Evolutionary conservation across 306 rosid species (phyloP), one percentile per base, ranked within the genome.

Genomic region (Begonia peltatifolia): DNA sequence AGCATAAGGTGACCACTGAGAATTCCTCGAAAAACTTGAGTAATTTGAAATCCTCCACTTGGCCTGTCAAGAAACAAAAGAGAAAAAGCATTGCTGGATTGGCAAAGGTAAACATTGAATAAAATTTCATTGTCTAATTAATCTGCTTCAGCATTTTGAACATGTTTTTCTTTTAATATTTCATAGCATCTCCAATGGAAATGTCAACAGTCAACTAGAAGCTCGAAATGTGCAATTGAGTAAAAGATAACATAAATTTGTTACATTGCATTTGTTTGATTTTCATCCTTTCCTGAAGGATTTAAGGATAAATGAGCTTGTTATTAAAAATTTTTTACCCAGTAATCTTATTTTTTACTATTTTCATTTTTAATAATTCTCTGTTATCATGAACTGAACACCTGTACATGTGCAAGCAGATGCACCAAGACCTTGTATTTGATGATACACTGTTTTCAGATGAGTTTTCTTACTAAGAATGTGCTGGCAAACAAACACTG

Each of bases 71-170:
- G 67, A 90, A 76, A 68, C 67, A 53, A 59, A 86, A 83, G 77
- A 79, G 90, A 73, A 78, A 71, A 72, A 77, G 77, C 55, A 60
- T 69, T 60, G 38, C 83, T 14, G 94, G 84, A 54, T 63, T 81
- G 65, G 62, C 86, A 35, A 90, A 73, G 96, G 99, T 90, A 60
- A 67, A 63, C 57, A 59, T 14, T 52, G 41, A 60, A 5, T 41
- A 48, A 12, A 50, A 60, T 6, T 20, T 11, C 42, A 23, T 2
- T 14, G 54, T 47, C 25, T 58, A 12, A 47, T 60, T 46, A 41
- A 52, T 61, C 43, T 58, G 47, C 38, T 53, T 6, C 53, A 54
- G 68, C 17, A 2, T 3, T 53, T 62, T 53, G 48, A 20, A 20
- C 2, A 20, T 20, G 1, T 20, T 20, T 20, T 20, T 20, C 4